These are phyloP conservation scores for Kwoniella bestiolae DNA, from an alignment of 768 basidiomycete species.

Conservation along the genomic window DNA sequence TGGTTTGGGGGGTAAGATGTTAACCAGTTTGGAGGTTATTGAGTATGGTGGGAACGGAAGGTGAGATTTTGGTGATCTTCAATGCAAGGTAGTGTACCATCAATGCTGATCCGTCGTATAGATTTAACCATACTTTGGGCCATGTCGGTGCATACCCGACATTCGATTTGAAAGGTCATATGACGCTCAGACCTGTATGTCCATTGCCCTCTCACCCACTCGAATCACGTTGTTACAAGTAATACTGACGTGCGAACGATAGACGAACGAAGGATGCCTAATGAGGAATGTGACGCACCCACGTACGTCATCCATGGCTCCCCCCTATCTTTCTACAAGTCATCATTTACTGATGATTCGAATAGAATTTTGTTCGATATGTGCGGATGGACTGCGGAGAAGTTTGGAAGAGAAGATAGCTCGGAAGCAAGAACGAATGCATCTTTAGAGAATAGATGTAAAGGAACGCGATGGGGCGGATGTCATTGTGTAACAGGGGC, in stretches of 20 bases:
- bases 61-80: constrained; percentile 19
- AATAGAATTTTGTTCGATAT: constrained; percentile 6
- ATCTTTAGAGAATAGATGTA: no score
- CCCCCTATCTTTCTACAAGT: neutral
- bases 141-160: constrained; percentile 52
- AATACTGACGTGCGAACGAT: neutral
- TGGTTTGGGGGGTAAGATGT: constrained; percentile 53
- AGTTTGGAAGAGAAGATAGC: constrained; percentile 1
- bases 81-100: neutral
- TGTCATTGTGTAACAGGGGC: no score
- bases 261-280: constrained; percentile 53
- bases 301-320: constrained; percentile 32
- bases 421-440: neutral
- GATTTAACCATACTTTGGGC: constrained; percentile 43
- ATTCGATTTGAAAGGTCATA: constrained; percentile 38
- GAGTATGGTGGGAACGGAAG: constrained; percentile 46
- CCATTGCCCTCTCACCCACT: neutral
- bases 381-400: neutral
- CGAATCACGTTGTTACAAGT: neutral
- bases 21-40: constrained; percentile 50
- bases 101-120: neutral
- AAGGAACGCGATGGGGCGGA: no score
- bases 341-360: neutral
- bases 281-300: constrained; percentile 54
- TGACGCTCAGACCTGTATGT: constrained; percentile 50